Evolutionary conservation across 441 rosid genomes (phyloP), one percentile per base, ranked within the genome.

Genomic region (Erysimum pusillum): DNA sequence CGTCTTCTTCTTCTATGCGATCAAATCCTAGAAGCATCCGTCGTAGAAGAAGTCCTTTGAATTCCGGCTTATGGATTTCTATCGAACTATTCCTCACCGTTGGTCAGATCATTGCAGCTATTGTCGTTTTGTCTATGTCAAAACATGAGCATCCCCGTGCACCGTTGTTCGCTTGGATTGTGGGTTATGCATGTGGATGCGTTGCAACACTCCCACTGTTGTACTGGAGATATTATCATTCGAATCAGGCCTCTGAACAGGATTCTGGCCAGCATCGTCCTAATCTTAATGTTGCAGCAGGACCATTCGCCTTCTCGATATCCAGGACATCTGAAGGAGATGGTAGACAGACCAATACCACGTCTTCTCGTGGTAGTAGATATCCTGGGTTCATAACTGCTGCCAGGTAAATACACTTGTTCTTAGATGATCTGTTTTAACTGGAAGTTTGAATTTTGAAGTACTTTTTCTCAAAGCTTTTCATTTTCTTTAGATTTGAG

Each of bases 131-230:
- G 81, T 84, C 94, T 32, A 66, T 87, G 81, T 90, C 97, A 1
- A 90, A 89, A 78, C 74, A 89, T 78, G 98, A 96, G 78, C 84
- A 87, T 73, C 92, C 96, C 5, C 92, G 70, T 53, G 86, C 97
- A 9, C 99, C 98, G 7, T 75, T 96, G 76, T 84, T 86, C 63
- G 84, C 83, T n/a, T 96, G 99, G 99, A 84, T 96, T 36, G 88
- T 96, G 41, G 98, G 97, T 71, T 96, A 96, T 83, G 93, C 98
- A 18, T 86, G 87, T 75, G 99, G 99, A 49, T 96, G 99, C 78
- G 79, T 92, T 68, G 97, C 97, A 13, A 91, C 91, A 1, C 92
- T 96, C 28, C 99, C 98, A 17, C 86, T 91, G 78, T 85, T 93
- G 22, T 93, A 86, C 80, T 96, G 97, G 97, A 96, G 94, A 49